Conservation (phyloP, 495 filamentous ascomycete genomes). For the Aspergillus sclerotiicarbonarius region DNA sequence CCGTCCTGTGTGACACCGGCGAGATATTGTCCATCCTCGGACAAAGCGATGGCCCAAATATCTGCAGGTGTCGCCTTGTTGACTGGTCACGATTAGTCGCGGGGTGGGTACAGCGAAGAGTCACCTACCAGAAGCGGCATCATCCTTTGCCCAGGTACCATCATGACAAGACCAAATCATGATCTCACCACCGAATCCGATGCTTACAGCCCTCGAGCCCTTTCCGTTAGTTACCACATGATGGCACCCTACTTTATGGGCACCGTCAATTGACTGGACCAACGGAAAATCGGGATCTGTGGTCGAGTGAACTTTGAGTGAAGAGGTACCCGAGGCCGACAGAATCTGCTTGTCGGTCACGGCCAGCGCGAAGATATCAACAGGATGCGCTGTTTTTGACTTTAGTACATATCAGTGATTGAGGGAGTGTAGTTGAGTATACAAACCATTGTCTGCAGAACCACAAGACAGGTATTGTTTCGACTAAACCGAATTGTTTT, state of each 20-base stretch:
- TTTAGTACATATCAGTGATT: conserved; percentile 19
- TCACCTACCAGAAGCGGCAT: conserved; percentile 42
- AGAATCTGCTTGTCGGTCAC: conserved; percentile 73
- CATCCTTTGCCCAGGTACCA: conserved; percentile 52
- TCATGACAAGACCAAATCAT: conserved; percentile 70
- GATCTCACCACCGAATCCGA: conserved; percentile 83
- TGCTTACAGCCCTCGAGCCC: conserved; percentile 71
- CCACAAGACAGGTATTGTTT: conserved; percentile 96
- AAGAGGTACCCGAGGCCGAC: conserved; percentile 78
- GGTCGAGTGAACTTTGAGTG: conserved; percentile 73
- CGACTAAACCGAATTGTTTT: conserved; percentile 56
- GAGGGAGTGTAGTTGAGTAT: neutral
- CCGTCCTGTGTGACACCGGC: conserved; percentile 82
- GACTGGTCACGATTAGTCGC: conserved; percentile 8
- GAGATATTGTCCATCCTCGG: conserved; percentile 75
- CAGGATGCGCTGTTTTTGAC: conserved; percentile 64
- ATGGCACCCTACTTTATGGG: conserved; percentile 85
- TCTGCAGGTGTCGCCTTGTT: conserved; percentile 55
- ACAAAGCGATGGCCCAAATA: conserved; percentile 84
- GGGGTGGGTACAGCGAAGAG: conserved; percentile 19
- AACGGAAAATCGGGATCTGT: conserved; percentile 67
- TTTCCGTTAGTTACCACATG: conserved; percentile 70
- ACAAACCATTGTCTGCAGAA: conserved; percentile 79
- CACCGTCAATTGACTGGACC: conserved; percentile 68
- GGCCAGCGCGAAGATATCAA: conserved; percentile 87